Conservation (phyloP, 2,329 filamentous ascomycete species). For the Pseudocercospora cruenta region DNA sequence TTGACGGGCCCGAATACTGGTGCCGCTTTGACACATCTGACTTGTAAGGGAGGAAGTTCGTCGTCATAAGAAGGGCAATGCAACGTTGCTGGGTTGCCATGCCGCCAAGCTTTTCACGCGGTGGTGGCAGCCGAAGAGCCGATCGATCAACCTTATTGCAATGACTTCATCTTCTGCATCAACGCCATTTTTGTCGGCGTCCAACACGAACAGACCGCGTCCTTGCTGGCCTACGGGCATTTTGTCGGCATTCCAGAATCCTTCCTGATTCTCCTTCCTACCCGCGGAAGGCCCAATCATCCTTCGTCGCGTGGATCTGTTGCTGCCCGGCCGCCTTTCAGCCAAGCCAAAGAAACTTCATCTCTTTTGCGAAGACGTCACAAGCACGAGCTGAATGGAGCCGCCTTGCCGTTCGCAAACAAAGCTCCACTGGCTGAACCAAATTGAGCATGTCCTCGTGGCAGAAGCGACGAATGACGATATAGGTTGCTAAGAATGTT, state of each 20-base stretch:
- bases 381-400: neutral
- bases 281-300: neutral
- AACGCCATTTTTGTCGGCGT: neutral
- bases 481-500: constrained; percentile 2
- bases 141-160: neutral
- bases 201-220: too few species aligned
- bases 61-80: neutral
- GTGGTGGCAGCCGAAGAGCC: too few species aligned
- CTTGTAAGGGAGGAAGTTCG: neutral
- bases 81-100: neutral
- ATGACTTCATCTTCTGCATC: neutral
- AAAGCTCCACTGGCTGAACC: neutral
- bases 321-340: neutral
- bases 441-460: neutral
- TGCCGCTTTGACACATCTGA: too few species aligned
- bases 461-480: constrained; percentile 17
- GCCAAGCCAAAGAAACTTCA: neutral
- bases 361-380: neutral
- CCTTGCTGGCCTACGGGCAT: neutral
- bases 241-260: neutral
- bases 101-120: neutral
- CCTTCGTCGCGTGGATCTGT: neutral
- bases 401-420: neutral
- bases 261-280: neutral
- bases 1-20: neutral